A percentile compares a stretch with the other conserved stretches of the same genome.
Conservation (phyloP, 2,329 filamentous ascomycete genomes). For the Chrysoporthe deuterocubensis region DNA sequence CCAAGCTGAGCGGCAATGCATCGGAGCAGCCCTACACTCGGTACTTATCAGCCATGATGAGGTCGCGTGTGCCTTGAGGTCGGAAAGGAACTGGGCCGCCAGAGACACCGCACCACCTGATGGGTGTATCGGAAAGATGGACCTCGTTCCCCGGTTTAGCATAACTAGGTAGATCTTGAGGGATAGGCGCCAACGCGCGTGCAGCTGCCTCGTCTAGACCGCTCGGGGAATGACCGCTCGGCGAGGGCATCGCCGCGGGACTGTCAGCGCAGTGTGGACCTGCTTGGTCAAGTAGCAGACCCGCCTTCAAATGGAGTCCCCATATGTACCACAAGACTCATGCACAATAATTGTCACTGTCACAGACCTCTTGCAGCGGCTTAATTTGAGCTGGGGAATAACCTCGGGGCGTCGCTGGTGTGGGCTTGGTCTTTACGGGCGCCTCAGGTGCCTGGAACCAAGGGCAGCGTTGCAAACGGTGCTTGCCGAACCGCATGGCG, state of each 20-base stretch:
- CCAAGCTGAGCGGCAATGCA: conserved; percentile 2
- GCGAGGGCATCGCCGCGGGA: conserved; percentile 21
- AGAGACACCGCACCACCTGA: background rate
- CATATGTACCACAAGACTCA: conserved; percentile 6
- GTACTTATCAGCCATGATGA: background rate
- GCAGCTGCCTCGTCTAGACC: conserved; percentile 13
- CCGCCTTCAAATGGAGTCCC: conserved; percentile 11
- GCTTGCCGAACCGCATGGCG: conserved; percentile 33
- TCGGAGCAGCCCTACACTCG: background rate
- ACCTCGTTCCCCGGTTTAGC: background rate
- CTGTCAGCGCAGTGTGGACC: conserved; percentile 25
- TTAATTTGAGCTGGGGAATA: conserved; percentile 13
- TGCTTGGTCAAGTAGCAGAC: conserved; percentile 11
- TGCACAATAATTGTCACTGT: conserved; percentile 26
- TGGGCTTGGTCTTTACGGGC: conserved; percentile 5
- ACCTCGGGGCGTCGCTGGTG: conserved; percentile 7
- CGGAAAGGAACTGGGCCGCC: background rate
- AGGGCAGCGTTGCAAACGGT: conserved; percentile 32
- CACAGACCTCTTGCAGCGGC: conserved; percentile 16
- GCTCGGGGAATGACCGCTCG: conserved; percentile 21
- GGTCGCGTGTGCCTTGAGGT: background rate
- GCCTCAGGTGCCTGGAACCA: conserved; percentile 20
- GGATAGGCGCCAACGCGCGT: background rate
- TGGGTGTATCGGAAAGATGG: background rate
- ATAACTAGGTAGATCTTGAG: conserved; percentile 2